phyloP scores from a whole-genome alignment of 805 yeast genomes.

The Candida gorgasii region DNA sequence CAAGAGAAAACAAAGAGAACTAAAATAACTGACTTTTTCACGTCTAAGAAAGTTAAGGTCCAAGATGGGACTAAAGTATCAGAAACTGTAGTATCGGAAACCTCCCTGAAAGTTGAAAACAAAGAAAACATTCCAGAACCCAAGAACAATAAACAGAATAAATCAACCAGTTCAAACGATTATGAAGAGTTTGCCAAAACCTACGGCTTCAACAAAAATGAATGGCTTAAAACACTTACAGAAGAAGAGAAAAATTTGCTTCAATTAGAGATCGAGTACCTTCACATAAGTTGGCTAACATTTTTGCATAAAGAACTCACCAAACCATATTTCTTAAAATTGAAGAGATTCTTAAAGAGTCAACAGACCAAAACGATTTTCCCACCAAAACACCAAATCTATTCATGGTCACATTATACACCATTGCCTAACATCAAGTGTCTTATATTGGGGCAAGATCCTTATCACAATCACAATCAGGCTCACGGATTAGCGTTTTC shows the following conservation, averaged over 20 bases:
- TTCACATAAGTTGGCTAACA: slow-evolving; percentile 80
- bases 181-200: slow-evolving; percentile 8
- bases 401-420: slow-evolving; percentile 89
- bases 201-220: slow-evolving; percentile 45
- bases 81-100: background rate
- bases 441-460: slow-evolving; percentile 91
- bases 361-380: slow-evolving; percentile 58
- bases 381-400: slow-evolving; percentile 76
- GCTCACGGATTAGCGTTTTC: slow-evolving; percentile 97
- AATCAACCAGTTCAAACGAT: background rate
- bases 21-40: slow-evolving; percentile 19
- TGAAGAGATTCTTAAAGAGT: slow-evolving; percentile 61
- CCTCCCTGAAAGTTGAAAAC: background rate
- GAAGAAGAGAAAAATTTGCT: slow-evolving; percentile 54
- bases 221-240: slow-evolving; percentile 52
- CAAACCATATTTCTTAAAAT: slow-evolving; percentile 77
- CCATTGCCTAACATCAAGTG: slow-evolving; percentile 75
- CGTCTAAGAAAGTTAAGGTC: slow-evolving; percentile 4
- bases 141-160: no score
- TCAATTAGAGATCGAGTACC: slow-evolving; percentile 62
- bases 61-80: background rate
- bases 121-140: slow-evolving; percentile 2
- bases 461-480: slow-evolving; percentile 88
- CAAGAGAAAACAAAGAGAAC: slow-evolving; percentile 8
- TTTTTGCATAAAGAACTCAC: slow-evolving; percentile 68